Conservation (phyloP, 2,329 filamentous ascomycete species). For the Atkinsonella texensis region DNA sequence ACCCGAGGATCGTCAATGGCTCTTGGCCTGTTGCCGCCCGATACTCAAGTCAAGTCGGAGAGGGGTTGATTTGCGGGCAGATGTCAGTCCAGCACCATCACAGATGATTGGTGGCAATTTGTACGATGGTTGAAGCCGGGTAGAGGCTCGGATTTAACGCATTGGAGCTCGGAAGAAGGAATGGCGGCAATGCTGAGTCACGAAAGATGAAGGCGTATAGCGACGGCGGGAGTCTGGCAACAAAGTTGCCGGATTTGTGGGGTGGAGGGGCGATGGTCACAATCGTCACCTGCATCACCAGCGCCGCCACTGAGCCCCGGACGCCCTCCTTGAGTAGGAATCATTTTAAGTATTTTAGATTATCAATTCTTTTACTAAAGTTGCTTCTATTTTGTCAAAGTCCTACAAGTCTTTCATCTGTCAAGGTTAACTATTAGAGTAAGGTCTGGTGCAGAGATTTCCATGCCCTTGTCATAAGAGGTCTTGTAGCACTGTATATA, state of each 20-base stretch:
- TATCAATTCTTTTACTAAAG: too few species aligned
- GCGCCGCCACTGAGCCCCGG: too few species aligned
- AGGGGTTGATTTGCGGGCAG: neutral
- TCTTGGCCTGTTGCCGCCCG: neutral
- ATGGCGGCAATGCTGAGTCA: neutral
- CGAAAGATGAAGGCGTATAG: neutral
- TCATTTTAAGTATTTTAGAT: too few species aligned
- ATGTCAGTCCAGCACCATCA: neutral
- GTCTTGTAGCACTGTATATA: too few species aligned
- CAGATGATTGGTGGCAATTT: neutral
- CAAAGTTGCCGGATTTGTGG: slow-evolving; percentile 10
- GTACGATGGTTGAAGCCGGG: neutral
- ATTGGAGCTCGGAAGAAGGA: neutral
- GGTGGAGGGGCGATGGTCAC: slow-evolving; percentile 17
- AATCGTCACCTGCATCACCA: neutral
- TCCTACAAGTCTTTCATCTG: too few species aligned
- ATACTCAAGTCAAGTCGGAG: neutral
- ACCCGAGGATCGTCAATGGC: too few species aligned
- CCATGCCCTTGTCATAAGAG: too few species aligned
- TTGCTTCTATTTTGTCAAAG: too few species aligned
- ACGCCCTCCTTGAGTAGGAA: too few species aligned
- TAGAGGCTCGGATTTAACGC: neutral
- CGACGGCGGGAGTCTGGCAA: neutral
- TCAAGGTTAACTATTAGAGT: too few species aligned
- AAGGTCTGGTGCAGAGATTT: too few species aligned